Base-by-base conservation (phyloP, 352 stramenopile genomes). In the Globisporangium rhizosaccharum region DNA sequence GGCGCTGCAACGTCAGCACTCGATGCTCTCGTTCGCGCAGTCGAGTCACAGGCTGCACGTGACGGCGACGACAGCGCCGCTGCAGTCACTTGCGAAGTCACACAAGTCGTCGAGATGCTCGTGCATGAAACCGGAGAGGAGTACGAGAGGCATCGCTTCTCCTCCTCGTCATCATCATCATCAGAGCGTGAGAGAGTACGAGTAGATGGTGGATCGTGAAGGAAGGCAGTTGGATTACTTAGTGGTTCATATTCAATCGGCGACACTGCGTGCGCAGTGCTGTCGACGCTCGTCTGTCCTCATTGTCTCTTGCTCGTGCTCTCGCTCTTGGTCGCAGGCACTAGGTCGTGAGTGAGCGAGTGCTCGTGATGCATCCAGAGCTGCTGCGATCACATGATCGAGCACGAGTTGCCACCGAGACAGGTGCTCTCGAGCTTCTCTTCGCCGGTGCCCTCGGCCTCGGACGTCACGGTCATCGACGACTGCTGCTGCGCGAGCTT, bases 311-410 rank as follows among this genome's bases (percentile, higher is more conserved):
- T 8, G 33, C 33, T 39, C 33, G 7, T 12, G 7, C 33, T 39
- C 33, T 5, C 10, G 33, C 33, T 39, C 33, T 39, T 12, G 6
- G 33, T 14, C 33, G 0, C 23, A 23, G 23, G 23, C 23, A 23
- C 33, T 10, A 39, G 1, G 33, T 8, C 6, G 8, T 39, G 33
- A 10, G 33, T 12, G 33, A 39, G 33, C 33, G 33, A 39, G 33
- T 3, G 33, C 33, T 39, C 12, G 15, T 47, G 15, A 14, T 47
- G 14, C 41, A 9, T 47, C 41, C 41, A 45, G n/a, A 48, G 56
- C 8, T 56, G 1, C 18, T 33, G 10, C 25, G 17, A 45, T 51
- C 76, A 88, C 79, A 87, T 87, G 74, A 88, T 54, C 61, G 59
- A 56, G 72, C 79, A 88, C 56, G 70, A 69, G 54, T 65, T 59